These are phyloP conservation scores for Santalum album DNA, from an alignment of 164 flowering plant genomes.

Conservation along the genomic window DNA sequence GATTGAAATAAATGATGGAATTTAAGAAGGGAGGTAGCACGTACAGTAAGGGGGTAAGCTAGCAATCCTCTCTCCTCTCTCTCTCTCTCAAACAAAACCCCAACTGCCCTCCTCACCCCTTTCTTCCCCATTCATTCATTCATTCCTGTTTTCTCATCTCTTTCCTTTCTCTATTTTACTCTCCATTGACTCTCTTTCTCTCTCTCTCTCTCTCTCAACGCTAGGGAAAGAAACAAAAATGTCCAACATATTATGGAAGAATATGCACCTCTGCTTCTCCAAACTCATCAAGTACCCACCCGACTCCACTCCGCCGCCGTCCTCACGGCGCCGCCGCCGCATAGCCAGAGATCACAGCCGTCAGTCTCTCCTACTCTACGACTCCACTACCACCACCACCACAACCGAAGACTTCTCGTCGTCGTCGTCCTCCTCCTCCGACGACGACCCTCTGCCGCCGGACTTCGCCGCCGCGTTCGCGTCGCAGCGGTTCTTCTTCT, in stretches of 20 bases:
- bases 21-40: too few relatives aligned
- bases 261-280: conserved; percentile 45
- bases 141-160: too few relatives aligned
- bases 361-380: conserved; percentile 1
- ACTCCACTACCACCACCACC: conserved; percentile 15
- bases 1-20: too few relatives aligned
- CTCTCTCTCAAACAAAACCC: too few relatives aligned
- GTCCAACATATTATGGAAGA: conserved; percentile 33
- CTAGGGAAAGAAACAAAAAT: too few relatives aligned
- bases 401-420: conserved; percentile 11
- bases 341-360: conserved; percentile 1
- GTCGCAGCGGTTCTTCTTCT: conserved; percentile 79
- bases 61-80: too few relatives aligned
- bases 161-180: too few relatives aligned
- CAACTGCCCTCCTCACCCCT: too few relatives aligned
- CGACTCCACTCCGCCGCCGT: conserved; percentile 4
- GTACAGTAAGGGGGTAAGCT: too few relatives aligned
- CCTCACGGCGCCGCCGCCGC: background rate
- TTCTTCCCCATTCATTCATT: too few relatives aligned
- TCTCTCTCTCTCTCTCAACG: too few relatives aligned
- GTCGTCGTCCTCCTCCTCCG: conserved; percentile 13
- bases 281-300: conserved; percentile 27
- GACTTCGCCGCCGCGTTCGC: conserved; percentile 53
- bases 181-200: too few relatives aligned
- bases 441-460: conserved; percentile 22